Base-by-base conservation (phyloP, 306 rosid genomes). In the Inga oerstediana region DNA sequence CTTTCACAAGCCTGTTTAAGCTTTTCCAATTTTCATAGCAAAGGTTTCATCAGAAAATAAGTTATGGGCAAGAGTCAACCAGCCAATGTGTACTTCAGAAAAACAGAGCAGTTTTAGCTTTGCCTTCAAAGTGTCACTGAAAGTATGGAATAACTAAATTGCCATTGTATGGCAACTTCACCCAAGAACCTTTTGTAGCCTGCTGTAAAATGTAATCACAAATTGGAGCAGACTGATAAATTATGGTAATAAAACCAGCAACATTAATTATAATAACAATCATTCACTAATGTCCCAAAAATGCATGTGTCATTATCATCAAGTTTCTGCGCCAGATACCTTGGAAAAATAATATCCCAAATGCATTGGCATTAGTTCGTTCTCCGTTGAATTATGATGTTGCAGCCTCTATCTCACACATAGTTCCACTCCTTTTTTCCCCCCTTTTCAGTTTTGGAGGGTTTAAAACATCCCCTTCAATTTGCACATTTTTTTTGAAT, bases 401-500 rank as follows among this genome's bases (percentile, higher is more conserved):
- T 34, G 45, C 72, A 39, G 13, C 65, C 75, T 77, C 19, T 54
- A 19, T 77, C 79, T 83, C 65, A 67, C 30, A 72, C 39, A 35
- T 77, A 59, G 58, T 71, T 76, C 72, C 76, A 4, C 79, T 19
- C n/a, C 0, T 6, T 5, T 3, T 51, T 51, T 16, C 6, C 2
- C 8, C 4, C 54, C 5, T 3, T 13, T 12, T 49, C 1, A 22
- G 66, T 22, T 59, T 59, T 22, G 34, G 13, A 17, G 54, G 65
- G 34, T 22, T 2, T 2, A 58, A 58, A 58, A n/a, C 2, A 7
- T 9, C 61, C 65, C 30, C 34, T 22, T 65, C 20, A 83, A 13
- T 72, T 76, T 34, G 80, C 68, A 62, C 30, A 59, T 62, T 64
- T 61, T 61, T 27, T 68, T 65, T 67, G 22, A 37, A 15, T 35